Percentiles rank a stretch among this genome's conserved stretches.
phyloP scores from a whole-genome alignment of 2,329 filamentous ascomycete species.

The Pseudopithomyces chartarum region DNA sequence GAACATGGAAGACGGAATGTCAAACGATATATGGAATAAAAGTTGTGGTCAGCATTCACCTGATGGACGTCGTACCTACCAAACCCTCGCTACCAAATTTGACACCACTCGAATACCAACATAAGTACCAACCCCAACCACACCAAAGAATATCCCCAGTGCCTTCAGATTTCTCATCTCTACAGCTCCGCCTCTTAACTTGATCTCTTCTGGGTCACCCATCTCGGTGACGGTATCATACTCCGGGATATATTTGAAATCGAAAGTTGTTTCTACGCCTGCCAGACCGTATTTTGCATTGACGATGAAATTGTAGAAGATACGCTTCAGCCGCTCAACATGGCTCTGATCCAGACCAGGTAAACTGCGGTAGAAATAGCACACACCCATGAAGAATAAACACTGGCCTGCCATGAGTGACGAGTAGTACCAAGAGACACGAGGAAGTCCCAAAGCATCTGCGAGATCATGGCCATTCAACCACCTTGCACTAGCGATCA shows the following conservation, averaged over 20 bases:
- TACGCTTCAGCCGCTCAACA: slow-evolving; percentile 56
- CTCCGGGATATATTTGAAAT: slow-evolving; percentile 72
- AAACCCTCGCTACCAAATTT: slow-evolving; percentile 19
- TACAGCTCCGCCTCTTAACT: slow-evolving; percentile 43
- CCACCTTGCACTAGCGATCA: slow-evolving; percentile 71
- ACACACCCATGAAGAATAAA: slow-evolving; percentile 64
- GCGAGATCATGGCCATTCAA: slow-evolving; percentile 70
- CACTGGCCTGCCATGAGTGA: slow-evolving; percentile 68
- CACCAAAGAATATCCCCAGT: slow-evolving; percentile 48
- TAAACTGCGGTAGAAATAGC: slow-evolving; percentile 58
- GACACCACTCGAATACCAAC: slow-evolving; percentile 31
- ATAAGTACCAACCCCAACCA: slow-evolving; percentile 30
- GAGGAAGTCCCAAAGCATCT: slow-evolving; percentile 63
- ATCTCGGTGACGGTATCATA: slow-evolving; percentile 56
- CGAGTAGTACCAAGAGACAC: slow-evolving; percentile 63
- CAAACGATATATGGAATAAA: background rate
- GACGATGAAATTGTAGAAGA: slow-evolving; percentile 66
- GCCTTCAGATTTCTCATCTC: slow-evolving; percentile 56
- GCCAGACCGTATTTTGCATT: slow-evolving; percentile 67
- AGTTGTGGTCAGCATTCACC: background rate
- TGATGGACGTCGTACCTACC: background rate
- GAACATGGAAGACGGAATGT: background rate
- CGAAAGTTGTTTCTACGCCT: slow-evolving; percentile 65
- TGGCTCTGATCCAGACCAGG: slow-evolving; percentile 57
- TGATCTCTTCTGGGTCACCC: slow-evolving; percentile 49